phyloP scores from a whole-genome alignment of 805 yeast genomes.

The Nakazawaea populi region DNA sequence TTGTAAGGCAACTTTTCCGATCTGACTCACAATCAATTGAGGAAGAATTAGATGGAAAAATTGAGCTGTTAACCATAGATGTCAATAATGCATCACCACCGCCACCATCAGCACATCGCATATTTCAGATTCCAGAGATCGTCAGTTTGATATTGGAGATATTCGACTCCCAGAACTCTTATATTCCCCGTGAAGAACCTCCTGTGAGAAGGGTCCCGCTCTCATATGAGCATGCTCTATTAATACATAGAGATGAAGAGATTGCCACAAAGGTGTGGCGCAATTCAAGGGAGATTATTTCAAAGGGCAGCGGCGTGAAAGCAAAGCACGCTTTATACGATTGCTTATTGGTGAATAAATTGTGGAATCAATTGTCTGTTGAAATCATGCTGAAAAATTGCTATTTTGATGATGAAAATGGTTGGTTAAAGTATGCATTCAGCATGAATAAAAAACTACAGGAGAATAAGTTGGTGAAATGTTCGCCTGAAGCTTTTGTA shows the following conservation, averaged over 20 bases:
- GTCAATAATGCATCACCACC: neutral
- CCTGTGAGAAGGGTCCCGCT: slow-evolving; percentile 65
- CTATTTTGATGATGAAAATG: slow-evolving; percentile 43
- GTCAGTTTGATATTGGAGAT: slow-evolving; percentile 50
- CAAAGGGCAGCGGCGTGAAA: slow-evolving; percentile 8
- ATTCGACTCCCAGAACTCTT: slow-evolving; percentile 38
- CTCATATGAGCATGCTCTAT: slow-evolving; percentile 60
- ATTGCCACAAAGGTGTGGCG: slow-evolving; percentile 41
- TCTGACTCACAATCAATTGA: neutral
- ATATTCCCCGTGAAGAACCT: slow-evolving; percentile 55
- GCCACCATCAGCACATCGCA: slow-evolving; percentile 24
- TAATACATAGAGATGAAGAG: slow-evolving; percentile 52
- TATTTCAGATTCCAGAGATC: slow-evolving; percentile 76
- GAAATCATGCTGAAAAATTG: slow-evolving; percentile 51
- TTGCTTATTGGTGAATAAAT: slow-evolving; percentile 63
- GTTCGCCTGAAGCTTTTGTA: slow-evolving; percentile 37
- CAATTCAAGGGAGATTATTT: slow-evolving; percentile 9
- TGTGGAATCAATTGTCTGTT: slow-evolving; percentile 54
- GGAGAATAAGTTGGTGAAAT: neutral
- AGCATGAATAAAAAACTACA: slow-evolving; percentile 5
- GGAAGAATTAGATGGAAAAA: slow-evolving; percentile 1
- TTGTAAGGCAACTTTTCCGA: slow-evolving; percentile 3
- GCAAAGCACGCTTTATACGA: slow-evolving; percentile 36
- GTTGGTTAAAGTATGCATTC: slow-evolving; percentile 36
- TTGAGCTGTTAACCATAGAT: neutral